A percentile compares a stretch with the other conserved stretches of the same genome.
These are phyloP conservation scores for Amylocystis lapponica DNA, from an alignment of 768 basidiomycete species.

Conservation along the genomic window DNA sequence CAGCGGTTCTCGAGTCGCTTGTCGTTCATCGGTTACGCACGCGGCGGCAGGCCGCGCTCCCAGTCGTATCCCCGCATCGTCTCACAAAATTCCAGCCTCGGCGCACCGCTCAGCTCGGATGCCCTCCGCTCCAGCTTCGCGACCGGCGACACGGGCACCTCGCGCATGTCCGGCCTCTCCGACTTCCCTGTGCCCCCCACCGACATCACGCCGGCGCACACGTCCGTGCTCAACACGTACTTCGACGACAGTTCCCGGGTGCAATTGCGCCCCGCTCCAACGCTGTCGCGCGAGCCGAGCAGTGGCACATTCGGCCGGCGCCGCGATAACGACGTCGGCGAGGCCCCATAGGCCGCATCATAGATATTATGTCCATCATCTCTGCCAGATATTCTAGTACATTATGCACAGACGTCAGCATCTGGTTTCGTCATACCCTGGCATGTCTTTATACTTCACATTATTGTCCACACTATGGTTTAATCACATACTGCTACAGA, in stretches of 20 bases:
- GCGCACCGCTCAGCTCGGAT: constrained; percentile 24
- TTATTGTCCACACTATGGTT: neutral
- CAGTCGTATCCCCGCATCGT: constrained; percentile 11
- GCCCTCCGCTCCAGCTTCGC: constrained; percentile 49
- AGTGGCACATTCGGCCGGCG: constrained; percentile 21
- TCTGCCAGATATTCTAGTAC: neutral
- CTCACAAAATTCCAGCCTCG: constrained; percentile 16
- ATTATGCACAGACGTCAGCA: neutral
- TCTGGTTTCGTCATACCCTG: neutral
- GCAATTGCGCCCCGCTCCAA: constrained; percentile 10
- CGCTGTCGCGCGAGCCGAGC: constrained; percentile 19
- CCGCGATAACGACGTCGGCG: constrained; percentile 21
- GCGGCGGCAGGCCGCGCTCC: constrained; percentile 7
- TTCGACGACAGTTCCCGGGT: constrained; percentile 26
- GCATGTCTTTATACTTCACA: neutral
- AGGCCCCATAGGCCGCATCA: constrained; percentile 15
- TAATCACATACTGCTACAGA: constrained; percentile 4
- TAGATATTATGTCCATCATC: neutral
- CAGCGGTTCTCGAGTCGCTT: constrained; percentile 30
- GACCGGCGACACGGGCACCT: constrained; percentile 49
- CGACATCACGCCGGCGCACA: constrained; percentile 25
- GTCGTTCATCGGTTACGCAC: constrained; percentile 16
- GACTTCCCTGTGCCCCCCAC: constrained; percentile 66
- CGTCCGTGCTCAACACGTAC: constrained; percentile 41
- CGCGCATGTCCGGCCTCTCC: constrained; percentile 65